Conservation (phyloP, 192 early-diverging fungal species). For the Oehlia diaphana region DNA sequence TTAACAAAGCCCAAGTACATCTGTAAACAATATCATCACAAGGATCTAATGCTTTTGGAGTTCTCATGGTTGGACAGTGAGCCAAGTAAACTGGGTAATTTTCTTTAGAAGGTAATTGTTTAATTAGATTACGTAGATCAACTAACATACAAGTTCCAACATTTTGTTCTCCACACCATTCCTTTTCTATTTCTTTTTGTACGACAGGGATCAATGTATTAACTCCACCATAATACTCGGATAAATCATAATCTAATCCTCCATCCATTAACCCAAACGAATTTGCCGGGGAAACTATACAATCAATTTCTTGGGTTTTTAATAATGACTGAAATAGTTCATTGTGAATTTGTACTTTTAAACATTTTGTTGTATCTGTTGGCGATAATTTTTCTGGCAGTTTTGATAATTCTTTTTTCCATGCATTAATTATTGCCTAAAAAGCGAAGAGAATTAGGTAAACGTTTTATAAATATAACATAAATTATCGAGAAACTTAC, state of each 20-base stretch:
- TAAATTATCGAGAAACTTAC: background rate
- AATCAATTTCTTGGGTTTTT: background rate
- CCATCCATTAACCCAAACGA: constrained; percentile 34
- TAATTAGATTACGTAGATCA: constrained; percentile 21
- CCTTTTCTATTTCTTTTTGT: constrained; percentile 19
- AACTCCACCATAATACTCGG: constrained; percentile 30
- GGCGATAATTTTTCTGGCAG: background rate
- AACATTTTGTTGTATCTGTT: background rate
- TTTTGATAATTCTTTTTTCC: constrained; percentile 23
- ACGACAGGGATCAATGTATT: constrained; percentile 24
- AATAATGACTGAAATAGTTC: constrained; percentile 19
- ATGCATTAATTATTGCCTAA: constrained; percentile 18
- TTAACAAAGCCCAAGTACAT: constrained; percentile 32
- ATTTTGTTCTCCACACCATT: constrained; percentile 36
- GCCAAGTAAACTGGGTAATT: constrained; percentile 25
- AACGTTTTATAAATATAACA: background rate
- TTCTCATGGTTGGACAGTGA: constrained; percentile 31
- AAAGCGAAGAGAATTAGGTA: background rate
- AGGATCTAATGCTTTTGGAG: constrained; percentile 22
- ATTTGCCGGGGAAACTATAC: constrained; percentile 29
- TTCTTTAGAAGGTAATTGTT: background rate
- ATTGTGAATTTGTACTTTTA: constrained; percentile 20
- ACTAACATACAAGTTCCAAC: constrained; percentile 31
- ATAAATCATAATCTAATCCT: constrained; percentile 28
- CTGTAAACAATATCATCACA: constrained; percentile 29